Evolutionary conservation across 2,329 filamentous ascomycete genomes (phyloP).

Genomic region (Aureobasidium pullulans): DNA sequence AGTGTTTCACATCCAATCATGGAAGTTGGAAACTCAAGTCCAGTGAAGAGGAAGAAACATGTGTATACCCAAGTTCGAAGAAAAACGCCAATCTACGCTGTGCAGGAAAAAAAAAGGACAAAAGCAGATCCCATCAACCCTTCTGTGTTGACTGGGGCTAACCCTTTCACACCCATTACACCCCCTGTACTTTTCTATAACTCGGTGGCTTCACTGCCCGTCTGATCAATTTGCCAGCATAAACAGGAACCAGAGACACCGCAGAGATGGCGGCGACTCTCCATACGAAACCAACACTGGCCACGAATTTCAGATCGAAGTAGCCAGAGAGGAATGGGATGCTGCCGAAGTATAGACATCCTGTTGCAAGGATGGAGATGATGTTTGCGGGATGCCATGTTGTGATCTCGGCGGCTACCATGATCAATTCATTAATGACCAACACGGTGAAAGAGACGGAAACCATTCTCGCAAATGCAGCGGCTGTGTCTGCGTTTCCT

Average conservation of each 20-base stretch:
- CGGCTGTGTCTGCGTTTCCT: constrained; percentile 16
- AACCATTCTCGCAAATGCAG: constrained; percentile 56
- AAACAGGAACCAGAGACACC: constrained; percentile 78
- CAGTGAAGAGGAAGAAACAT: too few species aligned
- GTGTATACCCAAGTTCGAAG: too few species aligned
- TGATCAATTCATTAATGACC: constrained; percentile 87
- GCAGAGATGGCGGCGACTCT: constrained; percentile 71
- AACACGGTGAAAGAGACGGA: constrained; percentile 87
- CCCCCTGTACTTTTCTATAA: constrained; percentile 71
- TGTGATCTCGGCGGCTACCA: constrained; percentile 94
- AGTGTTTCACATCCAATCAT: too few species aligned
- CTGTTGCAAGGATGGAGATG: constrained; percentile 72
- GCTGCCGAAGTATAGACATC: constrained; percentile 69
- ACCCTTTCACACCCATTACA: constrained; percentile 13
- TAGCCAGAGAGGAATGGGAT: constrained; percentile 85
- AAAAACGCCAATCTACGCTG: too few species aligned
- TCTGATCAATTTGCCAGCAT: constrained; percentile 75
- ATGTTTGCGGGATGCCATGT: constrained; percentile 97
- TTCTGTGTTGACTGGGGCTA: too few species aligned
- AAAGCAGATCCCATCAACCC: too few species aligned
- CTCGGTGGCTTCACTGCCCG: constrained; percentile 84
- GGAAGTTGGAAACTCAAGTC: too few species aligned
- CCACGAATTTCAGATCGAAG: constrained; percentile 75
- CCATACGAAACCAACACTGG: constrained; percentile 80
- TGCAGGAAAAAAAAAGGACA: too few species aligned